These are phyloP conservation scores for Gracilaria domingensis DNA, from an alignment of 23 red algal species.

Conservation along the genomic window DNA sequence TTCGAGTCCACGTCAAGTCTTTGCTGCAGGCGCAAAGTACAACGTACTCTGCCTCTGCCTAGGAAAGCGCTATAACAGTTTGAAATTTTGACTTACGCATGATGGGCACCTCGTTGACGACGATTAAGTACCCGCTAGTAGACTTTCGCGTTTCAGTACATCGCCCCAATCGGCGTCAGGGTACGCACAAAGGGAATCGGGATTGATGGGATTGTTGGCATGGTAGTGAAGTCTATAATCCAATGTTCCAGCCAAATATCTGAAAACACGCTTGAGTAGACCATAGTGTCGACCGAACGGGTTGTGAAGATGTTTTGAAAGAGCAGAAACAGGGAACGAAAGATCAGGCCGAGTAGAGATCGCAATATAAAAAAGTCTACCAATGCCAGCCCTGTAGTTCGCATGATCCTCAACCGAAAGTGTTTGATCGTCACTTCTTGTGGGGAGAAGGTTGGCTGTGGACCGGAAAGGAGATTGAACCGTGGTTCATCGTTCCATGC, in stretches of 20 bases:
- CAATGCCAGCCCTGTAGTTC: no score
- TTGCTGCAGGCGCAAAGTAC: not conserved
- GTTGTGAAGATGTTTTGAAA: constrained; percentile 4
- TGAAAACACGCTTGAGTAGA: constrained; percentile 2
- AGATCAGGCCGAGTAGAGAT: constrained; percentile 22
- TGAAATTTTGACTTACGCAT: constrained; percentile 18
- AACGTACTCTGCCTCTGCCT: constrained; percentile 43
- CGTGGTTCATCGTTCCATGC: no score
- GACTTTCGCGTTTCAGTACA: constrained; percentile 4
- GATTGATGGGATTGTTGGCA: not conserved
- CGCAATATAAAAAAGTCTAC: constrained; percentile 17
- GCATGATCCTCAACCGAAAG: not conserved
- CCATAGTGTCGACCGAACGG: not conserved
- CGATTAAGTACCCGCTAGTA: constrained; percentile 2
- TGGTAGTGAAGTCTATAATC: not conserved
- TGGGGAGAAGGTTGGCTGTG: not conserved
- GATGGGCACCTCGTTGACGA: constrained; percentile 29
- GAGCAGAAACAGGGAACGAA: constrained; percentile 39
- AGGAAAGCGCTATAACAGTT: constrained; percentile 4
- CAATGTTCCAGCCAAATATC: not conserved
- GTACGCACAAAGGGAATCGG: not conserved
- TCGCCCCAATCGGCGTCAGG: constrained; percentile 24
- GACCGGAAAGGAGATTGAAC: not conserved
- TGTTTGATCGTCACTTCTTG: not conserved
- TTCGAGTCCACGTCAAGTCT: not conserved